Percentiles rank a stretch among this genome's conserved stretches.
phyloP scores from a whole-genome alignment of 2,329 filamentous ascomycete genomes.

The Colletotrichum destructivum region DNA sequence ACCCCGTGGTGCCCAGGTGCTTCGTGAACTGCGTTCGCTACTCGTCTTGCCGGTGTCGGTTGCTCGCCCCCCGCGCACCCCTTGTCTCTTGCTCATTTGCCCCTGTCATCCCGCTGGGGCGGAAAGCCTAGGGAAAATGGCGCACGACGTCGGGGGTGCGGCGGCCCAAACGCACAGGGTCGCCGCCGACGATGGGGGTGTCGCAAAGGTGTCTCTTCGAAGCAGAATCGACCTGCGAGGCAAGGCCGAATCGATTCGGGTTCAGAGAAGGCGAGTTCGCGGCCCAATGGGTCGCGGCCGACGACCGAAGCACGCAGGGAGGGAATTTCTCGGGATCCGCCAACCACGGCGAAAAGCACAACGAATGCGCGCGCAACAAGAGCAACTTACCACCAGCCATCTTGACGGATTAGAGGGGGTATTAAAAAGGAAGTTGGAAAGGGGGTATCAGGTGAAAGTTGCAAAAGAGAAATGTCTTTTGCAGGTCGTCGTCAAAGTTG shows the following conservation, averaged over 20 bases:
- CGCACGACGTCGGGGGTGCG: constrained; percentile 45
- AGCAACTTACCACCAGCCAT: constrained; percentile 63
- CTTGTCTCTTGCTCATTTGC: constrained; percentile 21
- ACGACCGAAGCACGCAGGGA: neutral
- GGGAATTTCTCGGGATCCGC: constrained; percentile 22
- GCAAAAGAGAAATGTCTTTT: constrained; percentile 43
- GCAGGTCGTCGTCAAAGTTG: constrained; percentile 38
- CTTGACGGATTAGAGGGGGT: constrained; percentile 47
- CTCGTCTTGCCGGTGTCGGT: neutral
- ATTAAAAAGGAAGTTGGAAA: constrained; percentile 40
- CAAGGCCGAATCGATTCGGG: constrained; percentile 3
- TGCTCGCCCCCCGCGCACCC: constrained; percentile 2
- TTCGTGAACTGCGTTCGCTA: neutral
- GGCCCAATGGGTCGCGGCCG: constrained; percentile 36
- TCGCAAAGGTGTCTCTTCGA: constrained; percentile 15
- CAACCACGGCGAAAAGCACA: constrained; percentile 24
- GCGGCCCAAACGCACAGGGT: neutral
- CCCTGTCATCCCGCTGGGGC: constrained; percentile 16
- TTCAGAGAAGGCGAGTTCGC: neutral
- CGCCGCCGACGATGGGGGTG: neutral
- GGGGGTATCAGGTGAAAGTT: constrained; percentile 46
- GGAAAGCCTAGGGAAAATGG: constrained; percentile 50
- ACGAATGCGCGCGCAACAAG: constrained; percentile 2
- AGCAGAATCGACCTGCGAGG: neutral
- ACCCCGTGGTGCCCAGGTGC: neutral